Evolutionary conservation across 2,329 filamentous ascomycete species (phyloP).

Genomic region (Pestalotiopsis fici): DNA sequence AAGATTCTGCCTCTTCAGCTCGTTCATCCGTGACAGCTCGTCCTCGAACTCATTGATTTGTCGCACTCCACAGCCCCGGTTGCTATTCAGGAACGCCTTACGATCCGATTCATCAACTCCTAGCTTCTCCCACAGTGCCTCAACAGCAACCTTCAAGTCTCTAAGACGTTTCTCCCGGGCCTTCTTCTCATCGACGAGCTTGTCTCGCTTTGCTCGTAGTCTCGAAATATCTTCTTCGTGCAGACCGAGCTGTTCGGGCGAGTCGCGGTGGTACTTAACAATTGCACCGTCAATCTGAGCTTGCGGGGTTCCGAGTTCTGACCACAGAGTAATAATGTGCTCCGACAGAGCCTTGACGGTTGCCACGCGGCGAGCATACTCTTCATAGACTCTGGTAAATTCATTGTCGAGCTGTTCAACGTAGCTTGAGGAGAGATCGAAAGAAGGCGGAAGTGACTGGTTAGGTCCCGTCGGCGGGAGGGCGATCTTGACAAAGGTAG

Average conservation of each 20-base stretch:
- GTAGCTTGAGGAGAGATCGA: constrained; percentile 91
- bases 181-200: constrained; percentile 85
- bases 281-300: constrained; percentile 87
- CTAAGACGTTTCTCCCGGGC: constrained; percentile 75
- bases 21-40: constrained; percentile 81
- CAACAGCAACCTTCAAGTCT: constrained; percentile 77
- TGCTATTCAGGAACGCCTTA: constrained; percentile 81
- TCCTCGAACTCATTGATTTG: constrained; percentile 97
- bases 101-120: constrained; percentile 80
- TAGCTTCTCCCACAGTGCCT: constrained; percentile 85
- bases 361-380: constrained; percentile 83
- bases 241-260: constrained; percentile 90
- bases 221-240: constrained; percentile 82
- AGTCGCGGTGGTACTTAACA: constrained; percentile 84
- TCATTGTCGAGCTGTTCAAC: constrained; percentile 85
- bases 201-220: constrained; percentile 75
- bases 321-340: constrained; percentile 92
- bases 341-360: constrained; percentile 76
- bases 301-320: constrained; percentile 90
- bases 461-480: constrained; percentile 82
- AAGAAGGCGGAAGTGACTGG: constrained; percentile 75
- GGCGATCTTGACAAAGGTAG: constrained; percentile 81
- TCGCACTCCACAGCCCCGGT: constrained; percentile 86
- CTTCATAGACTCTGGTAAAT: constrained; percentile 93
- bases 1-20: constrained; percentile 92